A percentile compares a stretch with the other conserved stretches of the same genome.
Evolutionary conservation across 129 eudicot genomes (phyloP).

Genomic region (Flaveria bidentis): DNA sequence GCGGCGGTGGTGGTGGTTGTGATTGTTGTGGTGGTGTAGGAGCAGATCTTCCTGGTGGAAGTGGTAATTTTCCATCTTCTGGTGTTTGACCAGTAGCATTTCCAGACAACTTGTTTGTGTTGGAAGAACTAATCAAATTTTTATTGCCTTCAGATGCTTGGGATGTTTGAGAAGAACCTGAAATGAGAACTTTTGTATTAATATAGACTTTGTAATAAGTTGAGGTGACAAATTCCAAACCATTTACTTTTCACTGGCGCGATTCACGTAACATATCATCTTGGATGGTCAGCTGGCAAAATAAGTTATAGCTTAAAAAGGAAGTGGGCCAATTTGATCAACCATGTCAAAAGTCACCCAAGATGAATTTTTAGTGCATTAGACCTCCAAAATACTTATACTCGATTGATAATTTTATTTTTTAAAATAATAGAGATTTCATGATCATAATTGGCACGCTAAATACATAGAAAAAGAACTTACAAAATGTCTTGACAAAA

Average conservation of each 20-base stretch:
- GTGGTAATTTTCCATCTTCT: slow-evolving; percentile 49
- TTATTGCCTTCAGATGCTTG: slow-evolving; percentile 29
- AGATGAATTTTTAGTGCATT: not conserved
- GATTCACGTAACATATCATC: not conserved
- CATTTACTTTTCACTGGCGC: not conserved
- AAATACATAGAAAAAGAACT: not conserved
- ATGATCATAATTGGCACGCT: not conserved
- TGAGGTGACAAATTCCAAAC: not conserved
- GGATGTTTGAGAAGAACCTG: slow-evolving; percentile 48
- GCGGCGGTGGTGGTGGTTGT: slow-evolving; percentile 46
- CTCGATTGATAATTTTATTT: not conserved
- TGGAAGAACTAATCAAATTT: slow-evolving; percentile 21
- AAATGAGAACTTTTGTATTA: slow-evolving; percentile 7
- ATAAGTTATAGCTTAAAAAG: not conserved
- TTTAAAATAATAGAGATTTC: not conserved
- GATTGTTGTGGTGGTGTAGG: slow-evolving; percentile 43
- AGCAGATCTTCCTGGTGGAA: slow-evolving; percentile 65
- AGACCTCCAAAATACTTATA: not conserved
- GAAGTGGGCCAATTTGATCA: not conserved
- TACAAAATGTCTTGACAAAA: not conserved
- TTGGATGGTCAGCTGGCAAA: not conserved
- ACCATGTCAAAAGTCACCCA: not conserved
- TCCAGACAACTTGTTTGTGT: slow-evolving; percentile 18
- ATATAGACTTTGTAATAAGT: not conserved
- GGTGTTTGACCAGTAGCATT: slow-evolving; percentile 31